Percentiles rank a stretch among this genome's conserved stretches.
Conservation (phyloP, 108 stramenopile genomes). For the Pseudonitzschia delicatissima region DNA sequence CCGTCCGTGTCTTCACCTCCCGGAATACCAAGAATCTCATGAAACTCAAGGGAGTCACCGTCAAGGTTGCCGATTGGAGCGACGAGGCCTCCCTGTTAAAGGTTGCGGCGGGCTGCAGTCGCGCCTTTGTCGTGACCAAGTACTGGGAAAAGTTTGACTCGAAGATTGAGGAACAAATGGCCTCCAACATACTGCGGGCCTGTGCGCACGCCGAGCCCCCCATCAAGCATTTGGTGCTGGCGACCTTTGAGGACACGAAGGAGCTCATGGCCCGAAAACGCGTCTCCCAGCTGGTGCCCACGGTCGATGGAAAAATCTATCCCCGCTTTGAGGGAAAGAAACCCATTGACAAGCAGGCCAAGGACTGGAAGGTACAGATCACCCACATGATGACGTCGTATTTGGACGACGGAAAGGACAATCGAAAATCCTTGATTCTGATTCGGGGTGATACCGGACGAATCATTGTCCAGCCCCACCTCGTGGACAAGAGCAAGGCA, state of each 20-base stretch:
- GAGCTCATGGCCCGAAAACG: conserved; percentile 22
- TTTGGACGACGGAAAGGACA: conserved; percentile 33
- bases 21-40: conserved; percentile 42
- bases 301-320: conserved; percentile 40
- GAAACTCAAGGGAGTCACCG: conserved; percentile 44
- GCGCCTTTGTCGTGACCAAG: conserved; percentile 45
- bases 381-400: conserved; percentile 59
- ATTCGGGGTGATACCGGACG: conserved; percentile 51
- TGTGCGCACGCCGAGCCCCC: conserved; percentile 28
- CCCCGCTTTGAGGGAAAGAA: conserved; percentile 50
- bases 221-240: conserved; percentile 39
- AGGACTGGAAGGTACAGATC: conserved; percentile 34
- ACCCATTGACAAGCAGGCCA: conserved; percentile 22
- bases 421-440: conserved; percentile 44
- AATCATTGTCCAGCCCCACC: conserved; percentile 35
- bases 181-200: conserved; percentile 35
- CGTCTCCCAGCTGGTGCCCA: conserved; percentile 45
- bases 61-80: conserved; percentile 49
- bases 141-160: conserved; percentile 54
- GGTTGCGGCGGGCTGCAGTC: conserved; percentile 37
- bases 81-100: conserved; percentile 35
- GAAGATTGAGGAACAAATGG: conserved; percentile 49
- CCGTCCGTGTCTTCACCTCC: conserved; percentile 45
- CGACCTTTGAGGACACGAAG: conserved; percentile 51
- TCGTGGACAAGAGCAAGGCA: neutral